phyloP scores from a whole-genome alignment of 1,139 yeast genomes.

The Tardiomyces depauwii region DNA sequence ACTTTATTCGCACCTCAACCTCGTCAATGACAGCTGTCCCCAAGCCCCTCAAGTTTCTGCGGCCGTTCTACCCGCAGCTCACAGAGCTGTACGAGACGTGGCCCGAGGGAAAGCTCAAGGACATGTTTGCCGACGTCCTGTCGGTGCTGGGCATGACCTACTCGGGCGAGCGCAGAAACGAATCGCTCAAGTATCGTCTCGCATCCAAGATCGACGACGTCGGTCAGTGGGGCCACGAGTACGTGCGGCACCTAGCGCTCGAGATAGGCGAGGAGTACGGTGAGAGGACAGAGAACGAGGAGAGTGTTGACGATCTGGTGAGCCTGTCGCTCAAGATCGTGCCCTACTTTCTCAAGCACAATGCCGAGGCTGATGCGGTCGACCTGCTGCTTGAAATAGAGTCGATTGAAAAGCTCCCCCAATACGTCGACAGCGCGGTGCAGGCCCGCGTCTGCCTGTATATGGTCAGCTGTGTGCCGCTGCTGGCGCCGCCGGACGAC shows the following conservation, averaged over 20 bases:
- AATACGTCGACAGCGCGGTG: conserved; percentile 76
- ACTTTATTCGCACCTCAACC: conserved; percentile 79
- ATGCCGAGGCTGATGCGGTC: conserved; percentile 98
- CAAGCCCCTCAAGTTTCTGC: conserved; percentile 87
- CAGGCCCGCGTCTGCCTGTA: conserved; percentile 85
- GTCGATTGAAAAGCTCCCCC: conserved; percentile 68
- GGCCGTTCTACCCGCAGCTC: conserved; percentile 71
- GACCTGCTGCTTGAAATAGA: conserved; percentile 87
- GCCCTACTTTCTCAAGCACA: conserved; percentile 85
- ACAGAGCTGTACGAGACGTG: conserved; percentile 58
- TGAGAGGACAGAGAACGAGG: conserved; percentile 44
- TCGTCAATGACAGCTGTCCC: conserved; percentile 99
- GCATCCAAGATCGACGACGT: conserved; percentile 51
- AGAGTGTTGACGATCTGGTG: conserved; percentile 33
- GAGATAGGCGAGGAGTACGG: conserved; percentile 87
- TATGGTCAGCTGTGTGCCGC: conserved; percentile 91
- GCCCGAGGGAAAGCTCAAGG: conserved; percentile 32
- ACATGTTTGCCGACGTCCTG: conserved; percentile 65
- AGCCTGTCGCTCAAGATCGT: conserved; percentile 66
- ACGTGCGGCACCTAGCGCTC: conserved; percentile 87
- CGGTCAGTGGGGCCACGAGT: conserved; percentile 96
- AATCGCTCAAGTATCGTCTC: conserved; percentile 72
- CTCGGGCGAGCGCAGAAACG: conserved; percentile 72
- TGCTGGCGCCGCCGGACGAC: conserved; percentile 93
- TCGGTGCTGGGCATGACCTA: conserved; percentile 96